Base-by-base conservation (phyloP, 2,329 filamentous ascomycete species). In the Phaeomoniella chlamydospora region DNA sequence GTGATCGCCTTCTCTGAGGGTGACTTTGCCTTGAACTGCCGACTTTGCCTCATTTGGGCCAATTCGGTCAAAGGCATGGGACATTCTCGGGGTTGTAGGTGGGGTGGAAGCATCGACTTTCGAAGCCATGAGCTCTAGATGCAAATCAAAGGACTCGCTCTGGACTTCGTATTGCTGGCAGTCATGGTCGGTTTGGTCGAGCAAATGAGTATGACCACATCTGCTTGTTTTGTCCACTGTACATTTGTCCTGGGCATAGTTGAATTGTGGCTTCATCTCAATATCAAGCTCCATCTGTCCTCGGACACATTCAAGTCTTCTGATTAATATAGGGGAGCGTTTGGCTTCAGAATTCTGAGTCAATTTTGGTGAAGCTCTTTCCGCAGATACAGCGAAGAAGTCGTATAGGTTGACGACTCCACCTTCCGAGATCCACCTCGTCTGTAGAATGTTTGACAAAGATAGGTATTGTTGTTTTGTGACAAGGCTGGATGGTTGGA, bases 401-500 rank as follows among this genome's bases (percentile, higher is more conserved):
- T 86, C 80, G 12, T 81, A 64, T 18, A 86, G 53, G 37, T 81
- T 78, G 9, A 80, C 71, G 1, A 84, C 80, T 1, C 80, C 81
- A 38, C 80, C 72, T 45, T 86, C 80, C 43, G 79, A 72, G 43
- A 84, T 78, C 53, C 80, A 85, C n/a, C 80, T 68, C 1, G 81
- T 86, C 52, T 84, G 77, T 2, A 86, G 62, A 40, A 86, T 77
- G 47, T 81, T 84, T 33, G 77, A 78, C 6, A 75, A 80, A 0
- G 80, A 79, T 2, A 85, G 65, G 47, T 86, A 86, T 49, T 81
- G 75, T 56, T 86, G 80, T 53, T 86, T 86, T 22, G 74, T 83
- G 2, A 78, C 82, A 47, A 59, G 59, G 16, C 68, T 51, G 6
- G 62, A 54, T 2, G 67, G 64, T 15, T 73, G 68, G n/a, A 68